phyloP scores from a whole-genome alignment of 2,329 filamentous ascomycete genomes.

The Dactylellina leptospora region DNA sequence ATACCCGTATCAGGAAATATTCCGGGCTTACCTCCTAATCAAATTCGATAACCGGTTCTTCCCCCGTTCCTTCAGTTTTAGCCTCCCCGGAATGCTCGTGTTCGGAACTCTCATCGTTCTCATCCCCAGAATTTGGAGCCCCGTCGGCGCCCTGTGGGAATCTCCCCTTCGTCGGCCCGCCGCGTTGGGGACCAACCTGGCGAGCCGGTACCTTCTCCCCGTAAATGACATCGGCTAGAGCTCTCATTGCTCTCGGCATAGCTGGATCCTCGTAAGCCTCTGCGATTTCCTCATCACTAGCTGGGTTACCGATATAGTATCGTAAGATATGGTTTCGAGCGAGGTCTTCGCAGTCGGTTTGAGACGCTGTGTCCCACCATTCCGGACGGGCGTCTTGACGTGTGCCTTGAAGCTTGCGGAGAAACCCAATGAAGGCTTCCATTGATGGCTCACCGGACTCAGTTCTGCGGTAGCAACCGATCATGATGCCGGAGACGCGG shows the following conservation, averaged over 20 bases:
- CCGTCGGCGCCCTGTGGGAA: too few relatives aligned
- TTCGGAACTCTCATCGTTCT: too few relatives aligned
- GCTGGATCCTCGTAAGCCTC: constrained; percentile 10
- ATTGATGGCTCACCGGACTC: not conserved
- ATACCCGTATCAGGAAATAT: too few relatives aligned
- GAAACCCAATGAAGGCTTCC: constrained; percentile 43
- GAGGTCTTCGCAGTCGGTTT: constrained; percentile 38
- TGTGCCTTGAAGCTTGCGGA: constrained; percentile 22
- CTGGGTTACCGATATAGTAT: constrained; percentile 25
- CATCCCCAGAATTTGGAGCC: too few relatives aligned
- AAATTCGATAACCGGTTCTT: too few relatives aligned
- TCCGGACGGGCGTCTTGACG: constrained; percentile 26
- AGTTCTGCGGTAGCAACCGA: constrained; percentile 21
- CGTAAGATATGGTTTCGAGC: constrained; percentile 33
- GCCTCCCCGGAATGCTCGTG: too few relatives aligned
- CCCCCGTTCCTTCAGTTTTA: too few relatives aligned
- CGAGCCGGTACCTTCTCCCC: constrained; percentile 8
- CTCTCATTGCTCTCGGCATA: constrained; percentile 30
- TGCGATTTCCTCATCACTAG: constrained; percentile 13
- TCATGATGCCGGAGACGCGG: constrained; percentile 16
- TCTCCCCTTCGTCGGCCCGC: too few relatives aligned
- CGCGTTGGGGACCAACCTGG: too few relatives aligned
- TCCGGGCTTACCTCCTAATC: too few relatives aligned
- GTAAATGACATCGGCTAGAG: constrained; percentile 31
- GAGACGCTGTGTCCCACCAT: constrained; percentile 39